Conservation (phyloP, 805 yeast genomes). For the Nakazawaea ambrosiae region DNA sequence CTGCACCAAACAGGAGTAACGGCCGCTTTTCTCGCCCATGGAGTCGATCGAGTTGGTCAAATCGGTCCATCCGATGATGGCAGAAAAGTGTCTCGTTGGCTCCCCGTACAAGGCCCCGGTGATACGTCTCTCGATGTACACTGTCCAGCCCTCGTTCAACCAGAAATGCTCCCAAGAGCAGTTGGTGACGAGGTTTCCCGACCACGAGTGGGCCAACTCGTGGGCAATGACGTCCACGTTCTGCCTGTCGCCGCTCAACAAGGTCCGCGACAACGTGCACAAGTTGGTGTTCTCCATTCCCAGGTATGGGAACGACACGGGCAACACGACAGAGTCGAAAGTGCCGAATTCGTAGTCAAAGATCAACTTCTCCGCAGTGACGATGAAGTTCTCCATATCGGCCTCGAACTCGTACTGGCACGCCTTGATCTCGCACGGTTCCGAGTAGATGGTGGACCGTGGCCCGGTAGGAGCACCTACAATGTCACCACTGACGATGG, state of each 20-base stretch:
- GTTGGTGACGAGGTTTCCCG: slow-evolving; percentile 86
- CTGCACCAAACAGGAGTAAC: slow-evolving; percentile 62
- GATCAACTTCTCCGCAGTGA: slow-evolving; percentile 68
- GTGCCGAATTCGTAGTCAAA: slow-evolving; percentile 81
- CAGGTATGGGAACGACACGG: slow-evolving; percentile 76
- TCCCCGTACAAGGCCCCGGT: slow-evolving; percentile 76
- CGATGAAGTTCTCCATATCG: slow-evolving; percentile 75
- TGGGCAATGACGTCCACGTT: slow-evolving; percentile 90
- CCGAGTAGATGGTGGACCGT: slow-evolving; percentile 75
- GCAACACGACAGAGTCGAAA: slow-evolving; percentile 75
- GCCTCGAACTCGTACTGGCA: slow-evolving; percentile 75
- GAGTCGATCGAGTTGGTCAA: slow-evolving; percentile 58
- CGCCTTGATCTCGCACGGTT: slow-evolving; percentile 58
- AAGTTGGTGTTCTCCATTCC: slow-evolving; percentile 95
- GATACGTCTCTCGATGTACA: slow-evolving; percentile 81
- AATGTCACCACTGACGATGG: slow-evolving; percentile 81
- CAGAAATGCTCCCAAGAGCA: slow-evolving; percentile 92
- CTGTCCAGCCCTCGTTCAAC: slow-evolving; percentile 97
- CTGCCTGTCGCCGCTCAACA: slow-evolving; percentile 76
- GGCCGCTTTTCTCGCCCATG: slow-evolving; percentile 46
- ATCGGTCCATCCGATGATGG: slow-evolving; percentile 86
- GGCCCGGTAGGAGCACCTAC: slow-evolving; percentile 70
- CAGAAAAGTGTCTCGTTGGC: slow-evolving; percentile 67
- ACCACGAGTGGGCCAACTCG: slow-evolving; percentile 90
- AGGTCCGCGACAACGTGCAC: slow-evolving; percentile 86